Evolutionary conservation across 2,329 filamentous ascomycete genomes (phyloP), one percentile per base, ranked within the genome.

Genomic region (Blastomyces percursus): DNA sequence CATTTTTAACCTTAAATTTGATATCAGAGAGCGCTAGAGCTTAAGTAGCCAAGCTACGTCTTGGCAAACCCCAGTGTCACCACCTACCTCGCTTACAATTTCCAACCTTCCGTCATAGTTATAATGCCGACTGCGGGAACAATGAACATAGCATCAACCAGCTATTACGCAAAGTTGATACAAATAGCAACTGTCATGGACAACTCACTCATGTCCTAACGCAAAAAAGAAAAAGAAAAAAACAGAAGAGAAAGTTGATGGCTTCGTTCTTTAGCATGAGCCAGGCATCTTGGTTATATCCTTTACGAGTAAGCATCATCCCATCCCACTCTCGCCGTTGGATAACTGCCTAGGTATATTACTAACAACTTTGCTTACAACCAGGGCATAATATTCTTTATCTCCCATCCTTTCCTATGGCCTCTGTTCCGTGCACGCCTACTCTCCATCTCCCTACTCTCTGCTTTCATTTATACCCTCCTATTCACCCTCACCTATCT

Each of bases 401-500:
- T 84, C 59, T 80, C 82, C 40, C 89, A 92, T 72, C 86, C 84
- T 27, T 91, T 89, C 69, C 88, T 94, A 67, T 95, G 88, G 75
- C 91, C 92, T 30, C 82, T 96, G 1, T 88, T 96, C 67, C 80
- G 84, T 63, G 81, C 88, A 30, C 86, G 92, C 19, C 79, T 99
- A 2, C 76, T 97, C 0, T 92, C 93, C 0, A 82, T 96, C 35
- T 84, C 89, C 2, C 78, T 96, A 16, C 86, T 96, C 14, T 96
- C 92, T 0, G 78, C 87, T 16, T 84, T 94, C 61, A 88, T 96
- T 16, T 90, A 96, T 65, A 78, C 86, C n/a, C 80, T 95, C 24
- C 84, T 97, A 24, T 97, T 97, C 75, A 80, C 90, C 14, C 95
- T 94, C 75, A 81, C 90, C 0, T 97, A 96, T 69, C 77, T 96